Conservation (phyloP, 2,329 filamentous ascomycete species). For the Aspergillus sp. region DNA sequence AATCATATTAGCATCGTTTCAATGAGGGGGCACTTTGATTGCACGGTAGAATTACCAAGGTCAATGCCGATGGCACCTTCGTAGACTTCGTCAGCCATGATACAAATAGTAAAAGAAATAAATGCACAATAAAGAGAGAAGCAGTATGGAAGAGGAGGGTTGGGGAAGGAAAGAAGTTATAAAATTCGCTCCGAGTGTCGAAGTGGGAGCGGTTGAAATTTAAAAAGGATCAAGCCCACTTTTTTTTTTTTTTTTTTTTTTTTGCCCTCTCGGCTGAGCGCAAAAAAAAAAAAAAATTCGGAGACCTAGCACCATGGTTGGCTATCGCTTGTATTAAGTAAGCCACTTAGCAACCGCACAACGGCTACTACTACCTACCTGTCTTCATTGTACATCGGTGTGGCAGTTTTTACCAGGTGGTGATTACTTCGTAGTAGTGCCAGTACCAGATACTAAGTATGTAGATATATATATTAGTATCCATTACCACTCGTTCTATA, state of each 20-base stretch:
- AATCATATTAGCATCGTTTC: constrained; percentile 16
- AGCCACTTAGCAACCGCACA: constrained; percentile 4
- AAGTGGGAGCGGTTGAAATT: constrained; percentile 18
- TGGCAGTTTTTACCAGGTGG: no score
- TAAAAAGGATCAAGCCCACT: constrained; percentile 14
- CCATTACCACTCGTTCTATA: no score
- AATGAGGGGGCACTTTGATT: background rate
- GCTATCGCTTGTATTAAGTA: constrained; percentile 8
- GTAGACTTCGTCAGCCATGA: constrained; percentile 96
- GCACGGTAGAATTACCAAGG: constrained; percentile 69
- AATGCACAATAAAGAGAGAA: constrained; percentile 6
- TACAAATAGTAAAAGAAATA: constrained; percentile 20
- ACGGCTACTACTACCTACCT: background rate
- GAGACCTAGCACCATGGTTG: constrained; percentile 4
- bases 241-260: constrained; percentile 8
- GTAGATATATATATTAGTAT: no score
- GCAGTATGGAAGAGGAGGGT: constrained; percentile 4
- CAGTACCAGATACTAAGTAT: no score
- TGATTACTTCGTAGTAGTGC: no score
- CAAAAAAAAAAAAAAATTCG: background rate
- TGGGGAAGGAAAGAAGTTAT: constrained; percentile 8
- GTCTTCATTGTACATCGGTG: no score
- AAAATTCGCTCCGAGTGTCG: constrained; percentile 15
- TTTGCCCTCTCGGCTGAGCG: constrained; percentile 7
- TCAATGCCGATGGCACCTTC: constrained; percentile 99